A percentile compares a stretch with the other conserved stretches of the same genome.
phyloP scores from a whole-genome alignment of 1,284 basidiomycete species.

The Termitomyces sp. region DNA sequence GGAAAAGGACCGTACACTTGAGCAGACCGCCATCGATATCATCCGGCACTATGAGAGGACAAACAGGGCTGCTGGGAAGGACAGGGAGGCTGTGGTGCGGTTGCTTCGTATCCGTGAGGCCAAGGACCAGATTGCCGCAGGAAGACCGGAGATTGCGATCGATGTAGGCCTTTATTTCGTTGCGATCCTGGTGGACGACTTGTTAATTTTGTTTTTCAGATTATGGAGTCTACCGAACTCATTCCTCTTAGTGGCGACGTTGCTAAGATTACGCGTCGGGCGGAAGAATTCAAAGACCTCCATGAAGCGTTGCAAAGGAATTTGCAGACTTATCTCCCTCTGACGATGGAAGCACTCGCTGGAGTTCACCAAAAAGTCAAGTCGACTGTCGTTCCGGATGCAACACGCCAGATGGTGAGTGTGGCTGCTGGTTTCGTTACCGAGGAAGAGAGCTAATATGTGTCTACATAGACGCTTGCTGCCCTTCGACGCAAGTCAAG shows the following conservation, averaged over 20 bases:
- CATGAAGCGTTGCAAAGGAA: constrained; percentile 89
- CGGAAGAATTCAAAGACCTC: constrained; percentile 85
- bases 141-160: constrained; percentile 73
- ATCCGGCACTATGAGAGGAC: constrained; percentile 83
- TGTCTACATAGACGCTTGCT: constrained; percentile 53
- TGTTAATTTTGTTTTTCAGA: constrained; percentile 36
- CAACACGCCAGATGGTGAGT: constrained; percentile 68
- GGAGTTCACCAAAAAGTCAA: constrained; percentile 76
- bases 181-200: neutral
- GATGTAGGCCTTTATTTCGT: constrained; percentile 51
- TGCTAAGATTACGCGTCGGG: constrained; percentile 78
- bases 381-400: constrained; percentile 66
- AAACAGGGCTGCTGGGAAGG: constrained; percentile 69
- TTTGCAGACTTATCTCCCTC: constrained; percentile 82
- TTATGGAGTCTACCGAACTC: constrained; percentile 85
- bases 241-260: constrained; percentile 88
- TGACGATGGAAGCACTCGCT: constrained; percentile 93
- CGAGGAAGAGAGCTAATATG: constrained; percentile 4
- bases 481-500: constrained; percentile 68
- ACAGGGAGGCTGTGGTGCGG: constrained; percentile 73
- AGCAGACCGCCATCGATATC: constrained; percentile 79
- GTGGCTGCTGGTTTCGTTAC: constrained; percentile 5
- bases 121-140: constrained; percentile 70
- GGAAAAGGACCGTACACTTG: constrained; percentile 68
- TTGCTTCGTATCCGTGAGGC: constrained; percentile 83